These are phyloP conservation scores for Ophiostoma montium DNA, from an alignment of 2,329 filamentous ascomycete genomes.

Conservation along the genomic window DNA sequence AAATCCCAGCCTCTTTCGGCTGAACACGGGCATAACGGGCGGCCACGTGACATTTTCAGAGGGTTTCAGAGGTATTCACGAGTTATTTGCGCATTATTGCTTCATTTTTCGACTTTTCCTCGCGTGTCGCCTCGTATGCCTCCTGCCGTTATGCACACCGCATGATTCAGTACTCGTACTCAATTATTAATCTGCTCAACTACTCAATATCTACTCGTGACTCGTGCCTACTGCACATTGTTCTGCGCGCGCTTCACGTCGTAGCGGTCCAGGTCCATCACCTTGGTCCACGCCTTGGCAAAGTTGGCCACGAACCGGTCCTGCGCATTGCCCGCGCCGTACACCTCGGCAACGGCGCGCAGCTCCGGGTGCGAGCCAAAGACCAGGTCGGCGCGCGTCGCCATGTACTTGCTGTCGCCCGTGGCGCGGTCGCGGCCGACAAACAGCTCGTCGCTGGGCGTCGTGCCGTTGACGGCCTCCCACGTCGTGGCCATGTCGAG, in stretches of 20 bases:
- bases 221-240: neutral
- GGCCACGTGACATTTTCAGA: no score
- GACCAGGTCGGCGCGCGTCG: slow-evolving; percentile 53
- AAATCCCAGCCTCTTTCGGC: no score
- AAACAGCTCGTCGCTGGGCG: slow-evolving; percentile 38
- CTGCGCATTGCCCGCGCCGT: slow-evolving; percentile 43
- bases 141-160: no score
- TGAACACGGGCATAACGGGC: no score
- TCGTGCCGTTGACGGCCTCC: slow-evolving; percentile 36
- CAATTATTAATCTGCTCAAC: no score
- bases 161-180: no score
- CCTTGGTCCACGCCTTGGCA: slow-evolving; percentile 56
- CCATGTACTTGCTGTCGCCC: slow-evolving; percentile 53
- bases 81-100: no score
- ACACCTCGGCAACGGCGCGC: slow-evolving; percentile 56
- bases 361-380: slow-evolving; percentile 64
- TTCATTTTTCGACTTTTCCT: no score
- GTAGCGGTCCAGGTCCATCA: slow-evolving; percentile 60
- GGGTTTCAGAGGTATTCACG: no score
- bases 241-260: slow-evolving; percentile 27
- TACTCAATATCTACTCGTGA: no score
- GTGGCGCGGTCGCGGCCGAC: slow-evolving; percentile 52
- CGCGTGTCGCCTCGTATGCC: no score
- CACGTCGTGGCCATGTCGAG: slow-evolving; percentile 53
- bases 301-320: slow-evolving; percentile 60